Base-by-base conservation (phyloP, 2,329 filamentous ascomycete genomes). In the Camillea tinctor region DNA sequence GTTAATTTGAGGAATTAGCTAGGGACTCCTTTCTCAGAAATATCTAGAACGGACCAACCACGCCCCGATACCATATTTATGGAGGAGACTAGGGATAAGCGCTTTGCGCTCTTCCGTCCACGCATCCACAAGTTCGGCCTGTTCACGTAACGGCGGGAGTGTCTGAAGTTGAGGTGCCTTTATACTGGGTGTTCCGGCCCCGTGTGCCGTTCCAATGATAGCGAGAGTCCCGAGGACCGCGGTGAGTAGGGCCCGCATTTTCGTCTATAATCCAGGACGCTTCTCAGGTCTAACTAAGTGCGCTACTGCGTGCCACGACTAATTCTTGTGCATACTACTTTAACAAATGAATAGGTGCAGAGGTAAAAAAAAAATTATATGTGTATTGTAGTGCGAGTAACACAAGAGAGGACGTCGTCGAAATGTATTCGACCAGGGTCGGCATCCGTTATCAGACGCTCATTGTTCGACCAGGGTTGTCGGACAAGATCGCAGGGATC, bases 1-100 rank as follows among this genome's bases (percentile, higher is more conserved):
- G 13, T 22, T 20, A 21, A 49, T 56, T 2, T 21, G 50, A n/a
- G 17, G 17, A 44, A 15, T 44, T 44, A 44, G 36, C 17, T n/a
- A 5, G 36, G 36, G 4, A 13, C 36, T n/a, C 49, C 3, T 51
- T 51, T 21, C 22, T 51, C 19, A 36, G 57, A 52, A 17, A 23
- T 11, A 36, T 23, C 52, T 54, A 50, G 21, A 26, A 73, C 73
- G 1, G 21, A 81, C 78, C 55, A 82, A 74, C 80, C 80, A 82
- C 19, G 79, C 80, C 62, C 80, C 80, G 30, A 81, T 73, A 55
- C 72, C 75, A 57, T 81, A 76, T 61, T 80, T 81, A 21, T 73
- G 70, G 19, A 82, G 69, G 17, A 82, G 70, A 0, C 66, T 70
- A 3, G 80, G 79, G 30, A 82, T 77, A 4, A 76, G 68, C 2